Evolutionary conservation across 176 grass and related monocot species (phyloP).

Genomic region (Poa pratensis): DNA sequence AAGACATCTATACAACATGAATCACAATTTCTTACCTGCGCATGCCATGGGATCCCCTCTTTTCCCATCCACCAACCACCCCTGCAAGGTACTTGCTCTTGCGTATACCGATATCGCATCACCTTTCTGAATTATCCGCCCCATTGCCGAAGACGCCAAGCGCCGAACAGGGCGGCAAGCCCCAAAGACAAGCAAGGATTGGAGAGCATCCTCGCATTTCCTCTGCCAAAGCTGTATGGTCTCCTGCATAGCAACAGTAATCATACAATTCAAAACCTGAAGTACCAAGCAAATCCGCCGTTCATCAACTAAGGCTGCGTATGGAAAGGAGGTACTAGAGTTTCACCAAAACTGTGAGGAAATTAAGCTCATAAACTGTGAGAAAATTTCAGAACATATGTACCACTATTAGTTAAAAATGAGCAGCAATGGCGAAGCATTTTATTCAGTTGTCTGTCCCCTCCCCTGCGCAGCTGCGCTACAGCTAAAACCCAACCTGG

Average conservation of each 20-base stretch:
- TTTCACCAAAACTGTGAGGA: background rate
- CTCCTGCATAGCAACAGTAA: slow-evolving; percentile 60
- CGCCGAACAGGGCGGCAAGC: slow-evolving; percentile 78
- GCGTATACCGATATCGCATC: slow-evolving; percentile 89
- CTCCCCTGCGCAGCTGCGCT: too few relatives aligned
- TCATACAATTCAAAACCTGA: slow-evolving; percentile 26
- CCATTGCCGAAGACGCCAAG: slow-evolving; percentile 84
- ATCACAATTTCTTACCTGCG: slow-evolving; percentile 67
- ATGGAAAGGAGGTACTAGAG: background rate
- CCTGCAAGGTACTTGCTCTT: slow-evolving; percentile 89
- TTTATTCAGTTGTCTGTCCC: background rate
- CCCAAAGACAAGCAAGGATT: slow-evolving; percentile 83
- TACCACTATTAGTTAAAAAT: background rate
- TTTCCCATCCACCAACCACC: slow-evolving; percentile 92
- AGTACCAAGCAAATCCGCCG: background rate
- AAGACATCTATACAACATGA: slow-evolving; percentile 27
- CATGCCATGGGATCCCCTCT: slow-evolving; percentile 75
- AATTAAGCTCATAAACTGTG: background rate
- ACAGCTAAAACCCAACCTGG: background rate
- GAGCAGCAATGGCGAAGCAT: background rate
- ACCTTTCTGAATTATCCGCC: slow-evolving; percentile 83
- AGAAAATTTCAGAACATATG: background rate
- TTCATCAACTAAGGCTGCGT: background rate
- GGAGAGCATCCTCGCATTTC: slow-evolving; percentile 98
- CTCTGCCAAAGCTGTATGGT: slow-evolving; percentile 95